Conservation (phyloP, 2,329 filamentous ascomycete species). For the Trichoderma asperellum region DNA sequence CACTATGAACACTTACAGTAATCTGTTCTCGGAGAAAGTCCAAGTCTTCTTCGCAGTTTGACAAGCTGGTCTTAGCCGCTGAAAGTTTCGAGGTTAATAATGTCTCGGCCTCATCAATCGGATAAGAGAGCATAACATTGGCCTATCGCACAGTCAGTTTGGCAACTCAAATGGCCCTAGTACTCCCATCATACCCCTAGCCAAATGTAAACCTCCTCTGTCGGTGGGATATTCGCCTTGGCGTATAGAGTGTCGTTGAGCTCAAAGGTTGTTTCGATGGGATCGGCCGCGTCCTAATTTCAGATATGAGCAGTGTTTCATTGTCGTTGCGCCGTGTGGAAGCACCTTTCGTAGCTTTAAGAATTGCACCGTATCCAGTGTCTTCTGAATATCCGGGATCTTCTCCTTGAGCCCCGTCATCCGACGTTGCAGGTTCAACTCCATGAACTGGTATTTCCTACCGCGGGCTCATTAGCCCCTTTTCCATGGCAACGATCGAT, state of each 20-base stretch:
- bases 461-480: conserved; percentile 32
- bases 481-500: conserved; percentile 7
- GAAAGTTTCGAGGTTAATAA: conserved; percentile 77
- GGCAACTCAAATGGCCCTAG: background rate
- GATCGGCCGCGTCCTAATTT: conserved; percentile 58
- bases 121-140: conserved; percentile 97
- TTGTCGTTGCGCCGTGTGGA: background rate
- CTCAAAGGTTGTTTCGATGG: conserved; percentile 91
- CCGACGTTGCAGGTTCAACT: conserved; percentile 85
- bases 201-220: conserved; percentile 95
- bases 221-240: conserved; percentile 79
- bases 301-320: conserved; percentile 31
- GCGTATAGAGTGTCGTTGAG: conserved; percentile 95
- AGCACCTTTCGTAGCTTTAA: conserved; percentile 73
- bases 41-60: conserved; percentile 93
- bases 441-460: conserved; percentile 99
- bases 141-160: conserved; percentile 56
- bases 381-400: conserved; percentile 96
- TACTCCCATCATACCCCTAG: conserved; percentile 65
- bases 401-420: conserved; percentile 85
- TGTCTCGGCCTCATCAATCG: conserved; percentile 81
- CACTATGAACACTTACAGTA: conserved; percentile 63
- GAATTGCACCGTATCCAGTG: conserved; percentile 87
- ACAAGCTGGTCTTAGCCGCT: conserved; percentile 76
- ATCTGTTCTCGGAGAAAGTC: conserved; percentile 97